Base-by-base conservation (phyloP, 495 filamentous ascomycete species). In the Talaromyces thailandensis region DNA sequence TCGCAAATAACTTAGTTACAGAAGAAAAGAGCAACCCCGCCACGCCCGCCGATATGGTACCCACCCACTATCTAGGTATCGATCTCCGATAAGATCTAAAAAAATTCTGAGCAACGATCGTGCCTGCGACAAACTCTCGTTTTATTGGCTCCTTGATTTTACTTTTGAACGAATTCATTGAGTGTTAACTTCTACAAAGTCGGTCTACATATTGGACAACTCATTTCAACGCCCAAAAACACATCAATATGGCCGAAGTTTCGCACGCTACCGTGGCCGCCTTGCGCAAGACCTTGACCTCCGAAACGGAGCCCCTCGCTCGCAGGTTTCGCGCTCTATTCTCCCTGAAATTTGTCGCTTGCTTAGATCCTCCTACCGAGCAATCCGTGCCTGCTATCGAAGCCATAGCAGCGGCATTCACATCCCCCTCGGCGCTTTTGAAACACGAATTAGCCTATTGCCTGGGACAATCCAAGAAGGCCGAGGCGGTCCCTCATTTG, bases 381-480 rank as follows among this genome's bases (percentile, higher is more conserved):
- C 79, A 88, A 29, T 87, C 87, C 26, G 71, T 84, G 21, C 82
- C 86, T 5, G 91, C 94, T 14, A 95, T 98, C 66, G 82, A 96
- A 45, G 93, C 95, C 14, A 98, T 99, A 66, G 92, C 93, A 4
- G 91, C 93, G 3, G 94, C 81, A 3, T 93, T 98, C 65, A 65
- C 81, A 2, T 96, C 93, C 2, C 85, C 85, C 0, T 98, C 94
- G 5, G 92, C 87, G 5, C 80, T 96, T 1, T 81, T 96, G 61
- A 94, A 97, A 75, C 94, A 98, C 71, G 94, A 98, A 73, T 80
- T 98, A 35, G 95, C 95, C 37, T 99, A 99, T 76, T 99, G 94
- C 71, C 84, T 99, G 0, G 94, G 94, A 28, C 94, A 99, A 75
- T 90, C 91, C 16, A 83, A 83, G 48, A 89, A 96, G 69, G 68